These are phyloP conservation scores for Irpex rosettiformis DNA, from an alignment of 1,284 basidiomycete species.

Conservation along the genomic window DNA sequence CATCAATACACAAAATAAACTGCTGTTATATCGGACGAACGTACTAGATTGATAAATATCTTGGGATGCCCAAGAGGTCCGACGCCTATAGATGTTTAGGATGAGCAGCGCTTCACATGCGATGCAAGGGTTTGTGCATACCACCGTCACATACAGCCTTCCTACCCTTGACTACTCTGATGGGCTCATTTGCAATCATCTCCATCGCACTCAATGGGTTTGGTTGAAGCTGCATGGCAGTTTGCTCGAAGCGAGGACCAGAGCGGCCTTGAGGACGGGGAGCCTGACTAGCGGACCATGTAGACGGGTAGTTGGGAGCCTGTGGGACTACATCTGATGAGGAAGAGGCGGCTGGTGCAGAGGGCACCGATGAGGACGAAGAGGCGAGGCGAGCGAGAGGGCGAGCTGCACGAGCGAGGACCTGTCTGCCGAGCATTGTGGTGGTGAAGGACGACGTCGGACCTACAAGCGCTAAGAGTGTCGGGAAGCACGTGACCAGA, in stretches of 20 bases:
- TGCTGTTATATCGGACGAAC: slow-evolving; percentile 21
- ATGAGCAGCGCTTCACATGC: neutral
- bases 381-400: slow-evolving; percentile 32
- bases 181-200: slow-evolving; percentile 82
- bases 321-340: slow-evolving; percentile 47
- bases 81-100: slow-evolving; percentile 55
- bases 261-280: slow-evolving; percentile 52
- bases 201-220: slow-evolving; percentile 91
- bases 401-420: slow-evolving; percentile 30
- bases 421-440: slow-evolving; percentile 35
- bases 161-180: slow-evolving; percentile 76
- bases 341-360: slow-evolving; percentile 18
- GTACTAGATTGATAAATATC: slow-evolving; percentile 92
- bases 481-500: too few species aligned
- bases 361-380: slow-evolving; percentile 26
- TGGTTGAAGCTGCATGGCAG: slow-evolving; percentile 82
- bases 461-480: slow-evolving; percentile 13
- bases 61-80: slow-evolving; percentile 97
- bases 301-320: slow-evolving; percentile 73
- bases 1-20: neutral
- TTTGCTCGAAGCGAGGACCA: slow-evolving; percentile 91
- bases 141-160: slow-evolving; percentile 94
- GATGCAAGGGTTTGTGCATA: slow-evolving; percentile 38
- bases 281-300: slow-evolving; percentile 77
- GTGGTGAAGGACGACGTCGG: slow-evolving; percentile 8